These are phyloP conservation scores for Coriolopsis trogii DNA, from an alignment of 1,284 basidiomycete genomes.

Conservation along the genomic window DNA sequence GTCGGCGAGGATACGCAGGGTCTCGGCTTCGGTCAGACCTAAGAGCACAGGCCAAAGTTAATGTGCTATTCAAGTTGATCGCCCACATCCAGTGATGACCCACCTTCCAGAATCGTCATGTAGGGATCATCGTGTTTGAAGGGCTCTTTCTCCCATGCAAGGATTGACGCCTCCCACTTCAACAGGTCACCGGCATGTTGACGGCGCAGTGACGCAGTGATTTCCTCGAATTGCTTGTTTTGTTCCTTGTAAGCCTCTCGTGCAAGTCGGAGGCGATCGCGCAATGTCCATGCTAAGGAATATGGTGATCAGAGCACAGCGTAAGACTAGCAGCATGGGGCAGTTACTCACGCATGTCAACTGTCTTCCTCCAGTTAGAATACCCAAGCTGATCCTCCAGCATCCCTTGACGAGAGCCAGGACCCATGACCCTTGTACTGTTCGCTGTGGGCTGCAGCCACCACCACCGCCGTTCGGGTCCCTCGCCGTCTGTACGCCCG, in stretches of 20 bases:
- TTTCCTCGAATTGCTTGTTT: not conserved
- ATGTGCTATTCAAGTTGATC: too few species aligned
- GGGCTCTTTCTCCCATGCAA: conserved; percentile 8
- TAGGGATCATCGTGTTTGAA: conserved; percentile 9
- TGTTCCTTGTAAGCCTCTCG: not conserved
- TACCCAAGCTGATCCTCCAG: conserved; percentile 32
- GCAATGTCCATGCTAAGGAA: not conserved
- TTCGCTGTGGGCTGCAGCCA: conserved; percentile 18
- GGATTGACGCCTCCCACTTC: not conserved
- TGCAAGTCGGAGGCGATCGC: not conserved
- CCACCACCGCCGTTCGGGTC: conserved; percentile 29
- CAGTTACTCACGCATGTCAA: conserved; percentile 10
- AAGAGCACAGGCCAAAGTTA: too few species aligned
- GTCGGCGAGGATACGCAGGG: not conserved
- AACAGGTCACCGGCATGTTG: not conserved
- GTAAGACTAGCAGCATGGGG: conserved; percentile 5
- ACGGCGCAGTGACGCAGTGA: conserved; percentile 9
- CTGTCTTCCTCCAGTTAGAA: conserved; percentile 34
- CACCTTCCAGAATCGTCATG: not conserved
- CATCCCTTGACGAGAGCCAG: conserved; percentile 26
- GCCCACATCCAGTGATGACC: conserved; percentile 22
- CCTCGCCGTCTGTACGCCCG: conserved; percentile 33
- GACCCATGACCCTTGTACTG: conserved; percentile 32
- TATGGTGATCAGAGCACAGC: conserved; percentile 15
- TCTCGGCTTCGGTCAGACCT: conserved; percentile 6